Conservation (phyloP, 768 basidiomycete species). For the Rhizopogon roseolus region DNA sequence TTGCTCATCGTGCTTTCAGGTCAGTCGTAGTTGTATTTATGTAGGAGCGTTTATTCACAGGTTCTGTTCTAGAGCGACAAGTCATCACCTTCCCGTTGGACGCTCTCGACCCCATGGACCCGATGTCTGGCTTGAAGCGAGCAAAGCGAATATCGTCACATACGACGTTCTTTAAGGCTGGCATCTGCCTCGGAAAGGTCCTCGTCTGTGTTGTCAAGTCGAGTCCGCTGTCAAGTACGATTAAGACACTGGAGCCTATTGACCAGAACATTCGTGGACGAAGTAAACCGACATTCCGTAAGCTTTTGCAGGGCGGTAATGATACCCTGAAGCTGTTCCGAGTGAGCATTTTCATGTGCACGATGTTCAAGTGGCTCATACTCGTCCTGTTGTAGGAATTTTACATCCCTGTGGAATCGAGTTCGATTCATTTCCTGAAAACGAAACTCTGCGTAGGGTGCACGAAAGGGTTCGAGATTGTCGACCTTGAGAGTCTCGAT, state of each 20-base stretch:
- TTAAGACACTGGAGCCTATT: slow-evolving; percentile 95
- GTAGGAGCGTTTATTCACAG: not conserved
- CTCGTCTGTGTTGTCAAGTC: slow-evolving; percentile 98
- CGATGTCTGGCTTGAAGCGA: slow-evolving; percentile 85
- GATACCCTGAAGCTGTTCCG: slow-evolving; percentile 91
- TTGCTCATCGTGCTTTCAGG: slow-evolving; percentile 98
- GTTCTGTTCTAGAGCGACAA: slow-evolving; percentile 64
- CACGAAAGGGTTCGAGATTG: slow-evolving; percentile 96
- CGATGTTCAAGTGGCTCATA: not conserved
- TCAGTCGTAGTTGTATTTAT: slow-evolving; percentile 25
- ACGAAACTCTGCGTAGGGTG: slow-evolving; percentile 97
- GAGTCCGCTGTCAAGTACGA: slow-evolving; percentile 90
- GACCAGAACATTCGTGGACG: slow-evolving; percentile 79
- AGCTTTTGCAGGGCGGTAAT: slow-evolving; percentile 89
- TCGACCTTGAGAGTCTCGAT: slow-evolving; percentile 94
- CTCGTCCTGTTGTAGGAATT: slow-evolving; percentile 64
- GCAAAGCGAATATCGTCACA: slow-evolving; percentile 95
- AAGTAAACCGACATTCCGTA: slow-evolving; percentile 89
- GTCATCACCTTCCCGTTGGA: slow-evolving; percentile 97
- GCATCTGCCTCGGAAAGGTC: slow-evolving; percentile 83
- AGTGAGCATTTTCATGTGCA: slow-evolving; percentile 35
- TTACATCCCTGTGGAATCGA: slow-evolving; percentile 97
- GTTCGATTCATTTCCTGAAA: slow-evolving; percentile 95
- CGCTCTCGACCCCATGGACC: slow-evolving; percentile 84
- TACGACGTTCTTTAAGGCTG: slow-evolving; percentile 97